A percentile compares a stretch with the other conserved stretches of the same genome.
Evolutionary conservation across 805 yeast genomes (phyloP).

Genomic region (Pichia gijzeniarum): DNA sequence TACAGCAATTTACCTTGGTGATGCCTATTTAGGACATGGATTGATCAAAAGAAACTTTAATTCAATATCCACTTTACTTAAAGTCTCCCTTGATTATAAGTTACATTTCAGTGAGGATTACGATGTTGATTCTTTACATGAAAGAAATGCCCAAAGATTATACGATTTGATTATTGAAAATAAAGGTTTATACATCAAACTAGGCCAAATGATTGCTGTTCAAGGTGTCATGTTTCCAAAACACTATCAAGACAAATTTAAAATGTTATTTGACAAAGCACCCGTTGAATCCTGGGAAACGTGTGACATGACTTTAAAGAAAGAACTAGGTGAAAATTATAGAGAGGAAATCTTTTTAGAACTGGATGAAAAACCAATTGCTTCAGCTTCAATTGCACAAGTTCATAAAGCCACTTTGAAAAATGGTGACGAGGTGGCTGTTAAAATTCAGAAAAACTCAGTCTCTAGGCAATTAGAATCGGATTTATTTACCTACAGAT

Average conservation of each 20-base stretch:
- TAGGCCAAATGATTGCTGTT: slow-evolving; percentile 76
- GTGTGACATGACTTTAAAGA: slow-evolving; percentile 35
- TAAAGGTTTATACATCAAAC: slow-evolving; percentile 62
- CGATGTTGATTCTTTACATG: slow-evolving; percentile 52
- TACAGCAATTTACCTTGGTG: slow-evolving; percentile 21
- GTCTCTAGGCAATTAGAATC: slow-evolving; percentile 53
- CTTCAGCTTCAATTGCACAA: slow-evolving; percentile 72
- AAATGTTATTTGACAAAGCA: slow-evolving; percentile 59
- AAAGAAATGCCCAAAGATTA: slow-evolving; percentile 47
- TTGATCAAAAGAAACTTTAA: slow-evolving; percentile 45
- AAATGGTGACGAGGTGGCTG: slow-evolving; percentile 49
- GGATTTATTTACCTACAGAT: slow-evolving; percentile 54
- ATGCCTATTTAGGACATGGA: slow-evolving; percentile 38
- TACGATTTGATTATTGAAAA: slow-evolving; percentile 39
- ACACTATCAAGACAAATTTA: slow-evolving; percentile 53
- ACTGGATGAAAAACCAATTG: slow-evolving; percentile 55
- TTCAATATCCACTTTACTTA: slow-evolving; percentile 40
- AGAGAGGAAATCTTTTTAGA: slow-evolving; percentile 32
- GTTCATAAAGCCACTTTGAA: slow-evolving; percentile 50
- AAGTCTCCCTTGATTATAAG: slow-evolving; percentile 59
- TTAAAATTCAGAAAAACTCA: slow-evolving; percentile 61
- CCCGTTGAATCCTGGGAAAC: slow-evolving; percentile 50
- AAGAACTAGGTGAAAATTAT: slow-evolving; percentile 39
- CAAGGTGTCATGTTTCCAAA: slow-evolving; percentile 64
- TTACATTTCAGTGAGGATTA: slow-evolving; percentile 39